phyloP scores from a whole-genome alignment of 2,329 filamentous ascomycete genomes.

The Chalara sp. region DNA sequence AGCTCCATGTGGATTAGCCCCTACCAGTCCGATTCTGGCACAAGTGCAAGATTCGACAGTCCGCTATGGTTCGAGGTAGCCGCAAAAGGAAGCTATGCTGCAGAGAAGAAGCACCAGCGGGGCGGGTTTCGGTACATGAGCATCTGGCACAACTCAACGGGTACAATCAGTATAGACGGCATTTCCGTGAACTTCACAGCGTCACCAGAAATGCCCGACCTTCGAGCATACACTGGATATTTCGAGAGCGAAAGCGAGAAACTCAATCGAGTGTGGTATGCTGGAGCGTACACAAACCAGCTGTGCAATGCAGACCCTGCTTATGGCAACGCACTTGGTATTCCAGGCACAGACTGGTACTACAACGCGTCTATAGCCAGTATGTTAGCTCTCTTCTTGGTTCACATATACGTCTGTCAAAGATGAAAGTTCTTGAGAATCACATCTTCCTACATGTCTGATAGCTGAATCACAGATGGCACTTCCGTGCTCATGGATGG shows the following conservation, averaged over 20 bases:
- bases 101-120: slow-evolving; percentile 32
- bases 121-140: slow-evolving; percentile 41
- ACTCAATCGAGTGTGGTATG: slow-evolving; percentile 41
- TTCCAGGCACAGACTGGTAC: no score
- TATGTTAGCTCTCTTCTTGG: no score
- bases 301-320: background rate
- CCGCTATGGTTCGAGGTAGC: slow-evolving; percentile 38
- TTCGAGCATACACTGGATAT: slow-evolving; percentile 39
- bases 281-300: background rate
- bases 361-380: no score
- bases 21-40: slow-evolving; percentile 35
- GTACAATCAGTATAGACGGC: slow-evolving; percentile 29
- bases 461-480: background rate
- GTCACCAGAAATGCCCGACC: background rate
- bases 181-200: slow-evolving; percentile 37
- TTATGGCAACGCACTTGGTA: background rate
- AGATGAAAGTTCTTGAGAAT: no score
- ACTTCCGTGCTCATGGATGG: background rate
- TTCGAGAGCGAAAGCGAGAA: slow-evolving; percentile 41
- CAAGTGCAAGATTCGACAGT: slow-evolving; percentile 37
- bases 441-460: no score
- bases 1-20: slow-evolving; percentile 38
- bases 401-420: no score
- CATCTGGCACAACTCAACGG: slow-evolving; percentile 35
- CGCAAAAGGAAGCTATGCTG: slow-evolving; percentile 29